These are phyloP conservation scores for Coemansia sp. DNA, from an alignment of 192 early-diverging fungal species.

Conservation along the genomic window DNA sequence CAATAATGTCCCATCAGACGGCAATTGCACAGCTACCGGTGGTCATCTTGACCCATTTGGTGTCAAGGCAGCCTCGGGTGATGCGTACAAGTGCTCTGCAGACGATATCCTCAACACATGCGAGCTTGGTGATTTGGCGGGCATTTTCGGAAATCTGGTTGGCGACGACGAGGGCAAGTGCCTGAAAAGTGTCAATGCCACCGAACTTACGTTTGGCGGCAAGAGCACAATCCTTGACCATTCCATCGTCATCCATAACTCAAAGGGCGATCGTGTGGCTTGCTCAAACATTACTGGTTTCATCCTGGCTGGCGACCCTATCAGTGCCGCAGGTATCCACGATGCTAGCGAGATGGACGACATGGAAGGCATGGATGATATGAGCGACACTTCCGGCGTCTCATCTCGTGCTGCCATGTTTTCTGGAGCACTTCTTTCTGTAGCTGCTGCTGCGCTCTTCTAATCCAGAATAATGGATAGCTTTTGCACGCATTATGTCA, in stretches of 20 bases:
- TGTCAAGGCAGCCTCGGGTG: slow-evolving; percentile 15
- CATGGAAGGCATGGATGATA: neutral
- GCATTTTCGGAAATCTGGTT: slow-evolving; percentile 56
- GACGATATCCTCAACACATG: slow-evolving; percentile 40
- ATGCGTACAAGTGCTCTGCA: slow-evolving; percentile 37
- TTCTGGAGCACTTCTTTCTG: neutral
- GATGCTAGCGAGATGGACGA: neutral
- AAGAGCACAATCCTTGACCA: slow-evolving; percentile 54
- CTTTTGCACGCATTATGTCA: neutral
- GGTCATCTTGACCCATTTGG: slow-evolving; percentile 49
- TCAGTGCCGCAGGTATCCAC: slow-evolving; percentile 3
- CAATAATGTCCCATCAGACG: slow-evolving; percentile 31
- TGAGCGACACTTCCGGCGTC: neutral
- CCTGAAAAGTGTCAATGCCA: slow-evolving; percentile 30
- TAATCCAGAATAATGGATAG: neutral
- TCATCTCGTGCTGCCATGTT: neutral
- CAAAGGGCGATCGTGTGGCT: slow-evolving; percentile 55
- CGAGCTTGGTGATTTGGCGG: slow-evolving; percentile 61
- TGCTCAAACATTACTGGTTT: slow-evolving; percentile 58
- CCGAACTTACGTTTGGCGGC: slow-evolving; percentile 49
- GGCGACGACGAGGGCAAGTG: slow-evolving; percentile 27
- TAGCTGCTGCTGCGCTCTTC: slow-evolving; percentile 5
- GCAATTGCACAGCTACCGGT: slow-evolving; percentile 54
- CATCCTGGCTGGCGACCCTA: slow-evolving; percentile 16
- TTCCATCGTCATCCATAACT: slow-evolving; percentile 60